Percentiles rank a stretch among this genome's conserved stretches.
Conservation (phyloP, 163 green algal genomes). For the Chloroidium sp. region DNA sequence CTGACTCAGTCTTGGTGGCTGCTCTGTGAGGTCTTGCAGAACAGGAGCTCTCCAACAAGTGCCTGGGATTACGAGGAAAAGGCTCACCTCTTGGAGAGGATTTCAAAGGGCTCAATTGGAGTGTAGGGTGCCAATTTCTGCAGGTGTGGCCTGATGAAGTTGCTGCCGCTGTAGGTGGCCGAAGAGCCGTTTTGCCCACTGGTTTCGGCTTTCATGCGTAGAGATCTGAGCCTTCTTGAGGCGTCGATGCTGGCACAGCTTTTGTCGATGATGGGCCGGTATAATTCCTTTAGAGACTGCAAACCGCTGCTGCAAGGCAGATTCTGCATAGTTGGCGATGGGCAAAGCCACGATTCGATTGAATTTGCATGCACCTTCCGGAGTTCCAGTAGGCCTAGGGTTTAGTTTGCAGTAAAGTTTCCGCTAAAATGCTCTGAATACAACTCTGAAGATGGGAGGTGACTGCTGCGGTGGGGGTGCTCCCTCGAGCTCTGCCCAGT, state of each 20-base stretch:
- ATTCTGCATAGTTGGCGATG: no score
- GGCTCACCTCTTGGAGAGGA: background rate
- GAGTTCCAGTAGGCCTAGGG: no score
- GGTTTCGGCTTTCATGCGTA: background rate
- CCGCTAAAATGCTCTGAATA: no score
- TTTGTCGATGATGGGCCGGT: background rate
- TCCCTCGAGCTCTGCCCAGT: no score
- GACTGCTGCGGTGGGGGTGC: no score
- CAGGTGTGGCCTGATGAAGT: slow-evolving; percentile 84
- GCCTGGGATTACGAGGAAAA: background rate
- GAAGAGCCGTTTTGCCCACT: background rate
- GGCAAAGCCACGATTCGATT: no score
- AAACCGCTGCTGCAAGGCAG: no score
- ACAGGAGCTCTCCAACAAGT: background rate
- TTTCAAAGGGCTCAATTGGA: slow-evolving; percentile 89
- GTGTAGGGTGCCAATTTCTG: slow-evolving; percentile 86
- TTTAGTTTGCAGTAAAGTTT: no score
- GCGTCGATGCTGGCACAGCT: background rate
- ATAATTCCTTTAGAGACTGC: no score
- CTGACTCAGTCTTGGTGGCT: slow-evolving; percentile 34
- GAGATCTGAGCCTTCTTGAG: background rate
- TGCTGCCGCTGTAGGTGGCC: background rate
- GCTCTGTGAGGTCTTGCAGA: slow-evolving; percentile 30
- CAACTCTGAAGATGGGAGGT: no score
- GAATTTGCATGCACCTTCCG: no score